phyloP scores from a whole-genome alignment of 2,329 filamentous ascomycete species.

The Neurospora sp. region DNA sequence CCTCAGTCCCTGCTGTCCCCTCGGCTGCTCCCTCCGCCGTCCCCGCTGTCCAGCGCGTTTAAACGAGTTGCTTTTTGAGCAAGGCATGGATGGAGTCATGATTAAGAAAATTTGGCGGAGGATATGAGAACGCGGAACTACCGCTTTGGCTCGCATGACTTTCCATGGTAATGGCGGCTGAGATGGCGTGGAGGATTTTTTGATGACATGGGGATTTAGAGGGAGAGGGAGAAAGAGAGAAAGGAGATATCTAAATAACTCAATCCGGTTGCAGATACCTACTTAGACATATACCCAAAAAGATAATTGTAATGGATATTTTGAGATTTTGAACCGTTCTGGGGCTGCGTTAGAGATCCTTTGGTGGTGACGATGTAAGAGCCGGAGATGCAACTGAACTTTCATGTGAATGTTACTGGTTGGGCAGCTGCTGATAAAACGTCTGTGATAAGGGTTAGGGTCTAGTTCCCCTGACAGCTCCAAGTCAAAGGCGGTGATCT shows the following conservation, averaged over 20 bases:
- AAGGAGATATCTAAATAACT: neutral
- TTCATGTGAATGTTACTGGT: neutral
- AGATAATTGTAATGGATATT: neutral
- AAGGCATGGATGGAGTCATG: neutral
- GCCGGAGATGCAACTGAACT: neutral
- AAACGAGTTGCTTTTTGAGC: neutral
- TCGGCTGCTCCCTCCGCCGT: neutral
- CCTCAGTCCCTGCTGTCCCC: neutral
- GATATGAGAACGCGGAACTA: neutral
- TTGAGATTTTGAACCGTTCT: neutral
- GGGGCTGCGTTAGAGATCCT: neutral
- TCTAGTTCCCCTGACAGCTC: neutral
- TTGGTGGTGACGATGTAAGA: neutral
- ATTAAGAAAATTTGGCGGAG: neutral
- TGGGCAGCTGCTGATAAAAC: neutral
- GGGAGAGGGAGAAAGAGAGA: neutral
- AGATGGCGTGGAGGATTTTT: neutral
- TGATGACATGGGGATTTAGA: neutral
- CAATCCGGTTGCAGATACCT: neutral
- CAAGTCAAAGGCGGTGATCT: neutral
- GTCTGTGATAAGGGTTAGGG: neutral
- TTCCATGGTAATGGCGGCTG: no score
- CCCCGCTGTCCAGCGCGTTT: neutral
- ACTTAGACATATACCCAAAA: neutral
- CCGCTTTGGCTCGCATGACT: neutral